Evolutionary conservation across 2,329 filamentous ascomycete species (phyloP), one percentile per base, ranked within the genome.

Genomic region (Lasiodiplodia hormozganensis): DNA sequence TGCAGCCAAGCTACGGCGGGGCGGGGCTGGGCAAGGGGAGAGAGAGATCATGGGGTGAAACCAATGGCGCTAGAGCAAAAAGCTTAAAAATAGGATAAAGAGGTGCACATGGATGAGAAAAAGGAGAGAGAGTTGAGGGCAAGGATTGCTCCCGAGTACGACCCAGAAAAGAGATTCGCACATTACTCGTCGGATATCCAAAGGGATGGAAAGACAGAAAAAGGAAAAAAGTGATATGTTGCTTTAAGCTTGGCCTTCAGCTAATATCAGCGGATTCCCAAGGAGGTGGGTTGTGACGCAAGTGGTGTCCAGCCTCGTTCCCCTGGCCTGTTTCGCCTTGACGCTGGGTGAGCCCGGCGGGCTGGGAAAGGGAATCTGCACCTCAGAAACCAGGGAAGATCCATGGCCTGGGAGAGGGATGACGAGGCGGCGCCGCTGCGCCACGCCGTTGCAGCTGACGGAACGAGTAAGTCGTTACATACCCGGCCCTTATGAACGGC

Each of bases 251-350:
- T 52, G 43, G 58, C 58, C 21, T 18, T 31, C 12, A 14, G n/a
- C 51, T 5, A 14, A 10, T 36, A 40, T 21, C 18, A 47, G 18
- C 31, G 31, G 31, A 34, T 43, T 34, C 38, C 40, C 40, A 62
- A 64, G 60, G 38, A 28, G 21, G 6, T 5, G 36, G 57, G 25
- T 16, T 25, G 60, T 64, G 60, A 64, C 60, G 60, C 60, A 64
- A 38, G 51, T 21, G 43, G 43, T 52, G 47, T 49, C 36, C 40
- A 51, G 51, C 28, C 47, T 52, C 60, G 38, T 34, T 12, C 47
- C 58, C 31, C n/a, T 64, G 25, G 47, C n/a, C 43, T 28, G 60
- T 64, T 64, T 64, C 60, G 60, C 21, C n/a, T 64, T 52, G 23
- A 52, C 25, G 6, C 34, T 43, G 43, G 58, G 58, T 31, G 58